phyloP scores from a whole-genome alignment of 2,329 filamentous ascomycete genomes.

The Hymenoscyphus fructigenus region DNA sequence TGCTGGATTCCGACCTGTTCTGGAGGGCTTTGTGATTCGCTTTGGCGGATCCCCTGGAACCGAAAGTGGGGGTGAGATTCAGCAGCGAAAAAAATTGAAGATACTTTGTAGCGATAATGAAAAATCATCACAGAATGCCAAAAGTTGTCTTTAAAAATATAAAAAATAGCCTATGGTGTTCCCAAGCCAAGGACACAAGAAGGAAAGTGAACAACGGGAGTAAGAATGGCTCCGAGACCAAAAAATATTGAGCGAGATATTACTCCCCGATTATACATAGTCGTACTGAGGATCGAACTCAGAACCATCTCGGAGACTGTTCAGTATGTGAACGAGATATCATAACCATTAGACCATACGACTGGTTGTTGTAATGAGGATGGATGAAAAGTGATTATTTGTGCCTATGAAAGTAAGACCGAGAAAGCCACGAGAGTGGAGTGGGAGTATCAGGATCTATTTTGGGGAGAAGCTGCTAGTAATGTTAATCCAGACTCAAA shows the following conservation, averaged over 20 bases:
- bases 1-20: not conserved
- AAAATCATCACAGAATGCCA: not conserved
- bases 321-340: slow-evolving; percentile 37
- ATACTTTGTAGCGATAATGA: not conserved
- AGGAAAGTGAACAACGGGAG: too few relatives aligned
- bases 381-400: not conserved
- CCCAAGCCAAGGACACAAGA: too few relatives aligned
- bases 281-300: slow-evolving; percentile 35
- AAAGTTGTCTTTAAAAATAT: not conserved
- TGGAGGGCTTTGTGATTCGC: not conserved
- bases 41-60: not conserved
- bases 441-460: not conserved
- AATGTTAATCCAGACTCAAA: too few relatives aligned
- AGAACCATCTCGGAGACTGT: slow-evolving; percentile 36
- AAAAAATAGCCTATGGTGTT: not conserved
- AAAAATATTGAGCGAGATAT: too few relatives aligned
- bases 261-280: not conserved
- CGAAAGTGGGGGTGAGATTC: not conserved
- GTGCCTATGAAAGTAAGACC: not conserved
- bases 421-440: not conserved
- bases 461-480: not conserved
- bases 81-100: not conserved
- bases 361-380: slow-evolving; percentile 19
- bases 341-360: slow-evolving; percentile 37
- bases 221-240: too few relatives aligned